Conservation (phyloP, 805 yeast genomes). For the Wickerhamomyces tratensis region DNA sequence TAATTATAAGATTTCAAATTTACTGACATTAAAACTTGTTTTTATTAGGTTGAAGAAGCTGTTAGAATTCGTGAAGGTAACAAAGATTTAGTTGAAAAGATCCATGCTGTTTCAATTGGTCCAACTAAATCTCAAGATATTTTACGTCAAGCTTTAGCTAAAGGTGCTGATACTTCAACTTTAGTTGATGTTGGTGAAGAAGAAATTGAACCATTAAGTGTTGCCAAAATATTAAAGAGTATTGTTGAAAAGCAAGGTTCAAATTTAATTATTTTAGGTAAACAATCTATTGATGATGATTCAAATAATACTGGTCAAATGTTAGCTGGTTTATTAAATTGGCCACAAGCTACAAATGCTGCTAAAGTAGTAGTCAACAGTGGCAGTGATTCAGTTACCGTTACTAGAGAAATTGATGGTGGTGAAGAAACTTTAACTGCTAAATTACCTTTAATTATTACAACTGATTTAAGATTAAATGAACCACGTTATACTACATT, state of each 20-base stretch:
- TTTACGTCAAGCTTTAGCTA: conserved; percentile 83
- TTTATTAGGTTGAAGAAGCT: conserved; percentile 65
- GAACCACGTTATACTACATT: conserved; percentile 94
- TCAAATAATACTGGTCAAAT: conserved; percentile 94
- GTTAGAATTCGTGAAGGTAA: conserved; percentile 60
- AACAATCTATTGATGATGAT: conserved; percentile 96
- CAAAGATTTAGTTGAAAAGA: conserved; percentile 59
- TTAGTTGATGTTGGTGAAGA: conserved; percentile 68
- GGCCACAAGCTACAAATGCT: conserved; percentile 98
- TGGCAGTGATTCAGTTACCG: conserved; percentile 43
- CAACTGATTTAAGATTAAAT: conserved; percentile 89
- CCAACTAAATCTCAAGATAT: conserved; percentile 81
- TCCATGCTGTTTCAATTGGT: conserved; percentile 91
- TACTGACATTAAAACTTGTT: conserved; percentile 4
- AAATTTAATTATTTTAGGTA: conserved; percentile 83
- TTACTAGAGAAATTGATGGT: conserved; percentile 91
- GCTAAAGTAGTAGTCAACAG: conserved; percentile 63
- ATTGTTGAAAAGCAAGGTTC: conserved; percentile 61
- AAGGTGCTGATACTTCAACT: conserved; percentile 86
- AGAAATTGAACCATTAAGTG: conserved; percentile 77
- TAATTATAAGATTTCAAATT: too few relatives aligned
- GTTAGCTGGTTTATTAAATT: conserved; percentile 83
- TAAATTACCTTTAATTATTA: conserved; percentile 73
- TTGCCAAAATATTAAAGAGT: conserved; percentile 76
- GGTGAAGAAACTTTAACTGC: conserved; percentile 81